Base-by-base conservation (phyloP, 257 asterid species). In the Handroanthus guayacan region DNA sequence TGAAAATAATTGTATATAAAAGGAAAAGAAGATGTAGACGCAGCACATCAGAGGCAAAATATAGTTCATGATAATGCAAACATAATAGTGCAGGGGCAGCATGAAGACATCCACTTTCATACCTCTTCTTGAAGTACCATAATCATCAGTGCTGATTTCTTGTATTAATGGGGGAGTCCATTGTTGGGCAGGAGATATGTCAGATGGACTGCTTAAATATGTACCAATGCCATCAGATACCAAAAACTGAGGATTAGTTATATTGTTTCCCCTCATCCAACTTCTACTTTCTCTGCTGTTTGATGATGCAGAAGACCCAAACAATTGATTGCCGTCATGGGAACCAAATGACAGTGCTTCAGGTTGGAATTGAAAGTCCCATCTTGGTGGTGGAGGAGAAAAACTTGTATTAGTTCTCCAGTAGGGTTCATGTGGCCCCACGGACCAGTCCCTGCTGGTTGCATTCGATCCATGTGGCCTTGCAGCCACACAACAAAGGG, bases 401-500 rank as follows among this genome's bases (percentile, higher is more conserved):
- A 87, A 95, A 85, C 97, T 95, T 1, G 97, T 76, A 82, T 95
- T 95, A 31, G 96, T 93, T 67, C 96, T 87, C 98, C 98, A 95
- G 79, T 95, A 91, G 39, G 97, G 99, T 77, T 95, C 99, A 0
- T 90, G 97, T 25, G 92, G 97, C 52, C 97, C 98, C 82, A 91
- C 86, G 3, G 99, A 95, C 97, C 97, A 93, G 80, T 95, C 99
- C 81, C 93, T 75, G 79, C 94, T 93, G 71, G 98, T 72, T 62
- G 92, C 83, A 82, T 83, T 93, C 50, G 98, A 91, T 75, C 93
- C 97, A 91, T 95, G 98, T 87, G 97, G 99, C 99, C 99, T 90
- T 57, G 98, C 95, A 82, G 99, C 99, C 98, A 93, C 99, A 91
- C 97, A 95, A 91, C 99, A 95, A 75, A 95, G 97, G 74, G 99